phyloP scores from a whole-genome alignment of 106 monocot species.

The Platanthera guangdongensis region DNA sequence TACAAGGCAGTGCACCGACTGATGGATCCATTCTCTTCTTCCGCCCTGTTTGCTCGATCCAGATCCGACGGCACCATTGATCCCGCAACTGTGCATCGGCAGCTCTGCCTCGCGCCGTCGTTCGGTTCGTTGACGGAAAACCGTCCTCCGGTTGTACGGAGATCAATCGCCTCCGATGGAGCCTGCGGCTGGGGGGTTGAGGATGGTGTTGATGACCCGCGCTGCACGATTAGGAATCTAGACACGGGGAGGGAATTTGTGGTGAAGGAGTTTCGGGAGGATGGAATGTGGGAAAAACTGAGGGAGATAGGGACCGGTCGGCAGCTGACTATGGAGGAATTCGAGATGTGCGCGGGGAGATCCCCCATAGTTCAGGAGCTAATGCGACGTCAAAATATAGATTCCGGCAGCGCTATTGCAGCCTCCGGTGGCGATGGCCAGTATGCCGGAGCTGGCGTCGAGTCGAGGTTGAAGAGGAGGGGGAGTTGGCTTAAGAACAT shows the following conservation, averaged over 20 bases:
- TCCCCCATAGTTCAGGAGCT: slow-evolving; percentile 93
- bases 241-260: slow-evolving; percentile 82
- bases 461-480: slow-evolving; percentile 22
- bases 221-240: slow-evolving; percentile 73
- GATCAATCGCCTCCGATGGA: not conserved
- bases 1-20: not conserved
- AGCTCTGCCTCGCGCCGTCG: not conserved
- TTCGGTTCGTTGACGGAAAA: not conserved
- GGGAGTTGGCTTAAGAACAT: slow-evolving; percentile 49
- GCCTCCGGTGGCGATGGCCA: not conserved
- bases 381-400: slow-evolving; percentile 62
- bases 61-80: slow-evolving; percentile 33
- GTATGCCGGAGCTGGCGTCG: not conserved
- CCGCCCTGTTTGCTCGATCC: slow-evolving; percentile 17
- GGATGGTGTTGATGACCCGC: slow-evolving; percentile 10
- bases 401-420: slow-evolving; percentile 1
- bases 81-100: slow-evolving; percentile 9
- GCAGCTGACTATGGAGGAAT: slow-evolving; percentile 88
- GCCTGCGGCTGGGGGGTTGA: not conserved
- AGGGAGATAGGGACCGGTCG: slow-evolving; percentile 65
- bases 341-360: slow-evolving; percentile 60
- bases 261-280: slow-evolving; percentile 70
- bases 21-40: not conserved
- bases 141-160: slow-evolving; percentile 15
- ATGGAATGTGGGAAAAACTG: slow-evolving; percentile 61